Base-by-base conservation (phyloP, 2,329 filamentous ascomycete species). In the Cordyceps fumosorosea region DNA sequence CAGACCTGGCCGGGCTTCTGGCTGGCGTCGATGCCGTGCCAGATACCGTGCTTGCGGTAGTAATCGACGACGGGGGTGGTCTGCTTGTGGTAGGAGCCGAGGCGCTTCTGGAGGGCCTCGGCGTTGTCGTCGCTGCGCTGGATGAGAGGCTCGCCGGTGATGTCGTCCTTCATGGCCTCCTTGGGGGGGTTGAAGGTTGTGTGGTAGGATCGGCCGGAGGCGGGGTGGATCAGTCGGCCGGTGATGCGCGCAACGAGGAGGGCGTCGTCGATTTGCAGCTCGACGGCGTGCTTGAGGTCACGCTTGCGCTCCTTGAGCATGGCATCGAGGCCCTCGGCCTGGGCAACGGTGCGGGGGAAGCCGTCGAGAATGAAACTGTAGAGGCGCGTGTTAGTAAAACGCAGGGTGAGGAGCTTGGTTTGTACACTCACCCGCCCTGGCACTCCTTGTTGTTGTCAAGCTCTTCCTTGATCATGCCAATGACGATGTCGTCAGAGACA, bases 391-490 rank as follows among this genome's bases (percentile, higher is more conserved):
- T 60, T 16, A 56, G 32, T 26, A 52, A 24, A 45, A 16, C 20
- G 45, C 34, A 48, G 50, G 22, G 10, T 8, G 16, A 10, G 12
- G 42, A 7, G 6, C 14, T 32, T 45, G 5, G 4, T 42, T 8
- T 12, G 67, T 50, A 64, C 57, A 61, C 85, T 69, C 83, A 97
- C 93, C 95, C 95, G 78, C 93, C 93, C 81, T 90, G 90, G 86
- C 95, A 99, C 81, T 99, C 93, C 72, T 85, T 79, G 82, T 99
- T 99, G 79, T 84, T 89, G 72, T 96, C 90, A 57, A 99, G 85
- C 84, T 99, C 93, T 76, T 89, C 90, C 86, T 95, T 93, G 82
- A 99, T 99, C 95, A 99, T 99, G 78, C 93, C 92, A 77, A 99
- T 90, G 85, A 99, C 93, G 75, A 99, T 99, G 75, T 98, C 93